Conservation (phyloP, 1,139 yeast genomes). For the Magnusiomyces fungicola region DNA sequence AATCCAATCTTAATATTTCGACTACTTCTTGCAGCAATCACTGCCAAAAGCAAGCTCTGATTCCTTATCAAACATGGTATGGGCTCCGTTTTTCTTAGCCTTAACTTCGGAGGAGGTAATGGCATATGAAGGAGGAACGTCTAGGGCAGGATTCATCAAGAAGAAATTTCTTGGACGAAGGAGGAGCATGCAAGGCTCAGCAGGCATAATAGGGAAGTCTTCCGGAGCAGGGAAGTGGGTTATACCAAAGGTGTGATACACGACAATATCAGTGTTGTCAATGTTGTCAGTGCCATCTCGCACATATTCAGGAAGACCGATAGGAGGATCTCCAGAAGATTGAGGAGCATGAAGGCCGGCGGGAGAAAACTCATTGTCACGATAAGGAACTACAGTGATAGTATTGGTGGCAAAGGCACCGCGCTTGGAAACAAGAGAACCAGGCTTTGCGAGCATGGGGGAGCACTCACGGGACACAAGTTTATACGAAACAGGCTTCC, state of each 20-base stretch:
- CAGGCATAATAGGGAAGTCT: slow-evolving; percentile 87
- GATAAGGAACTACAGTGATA: slow-evolving; percentile 62
- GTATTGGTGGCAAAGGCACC: slow-evolving; percentile 73
- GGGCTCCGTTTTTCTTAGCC: slow-evolving; percentile 11
- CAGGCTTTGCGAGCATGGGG: slow-evolving; percentile 63
- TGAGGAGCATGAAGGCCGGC: slow-evolving; percentile 77
- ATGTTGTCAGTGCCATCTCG: slow-evolving; percentile 57
- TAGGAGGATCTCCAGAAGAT: slow-evolving; percentile 66
- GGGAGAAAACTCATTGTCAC: slow-evolving; percentile 58
- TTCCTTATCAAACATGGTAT: slow-evolving; percentile 40
- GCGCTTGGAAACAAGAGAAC: slow-evolving; percentile 69
- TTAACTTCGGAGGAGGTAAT: slow-evolving; percentile 47
- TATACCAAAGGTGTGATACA: slow-evolving; percentile 77
- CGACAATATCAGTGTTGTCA: slow-evolving; percentile 61
- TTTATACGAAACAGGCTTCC: slow-evolving; percentile 69
- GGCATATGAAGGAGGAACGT: slow-evolving; percentile 63
- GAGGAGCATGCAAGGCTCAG: slow-evolving; percentile 67
- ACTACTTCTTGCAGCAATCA: background rate
- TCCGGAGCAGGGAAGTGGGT: slow-evolving; percentile 86
- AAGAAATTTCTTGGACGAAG: slow-evolving; percentile 76
- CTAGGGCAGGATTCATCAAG: slow-evolving; percentile 67
- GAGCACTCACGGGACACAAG: slow-evolving; percentile 73
- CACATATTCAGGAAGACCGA: slow-evolving; percentile 68
- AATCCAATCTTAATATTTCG: background rate
- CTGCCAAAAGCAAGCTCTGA: slow-evolving; percentile 39